Evolutionary conservation across 805 yeast species (phyloP), one percentile per base, ranked within the genome.

Genomic region (Lachancea sp.): DNA sequence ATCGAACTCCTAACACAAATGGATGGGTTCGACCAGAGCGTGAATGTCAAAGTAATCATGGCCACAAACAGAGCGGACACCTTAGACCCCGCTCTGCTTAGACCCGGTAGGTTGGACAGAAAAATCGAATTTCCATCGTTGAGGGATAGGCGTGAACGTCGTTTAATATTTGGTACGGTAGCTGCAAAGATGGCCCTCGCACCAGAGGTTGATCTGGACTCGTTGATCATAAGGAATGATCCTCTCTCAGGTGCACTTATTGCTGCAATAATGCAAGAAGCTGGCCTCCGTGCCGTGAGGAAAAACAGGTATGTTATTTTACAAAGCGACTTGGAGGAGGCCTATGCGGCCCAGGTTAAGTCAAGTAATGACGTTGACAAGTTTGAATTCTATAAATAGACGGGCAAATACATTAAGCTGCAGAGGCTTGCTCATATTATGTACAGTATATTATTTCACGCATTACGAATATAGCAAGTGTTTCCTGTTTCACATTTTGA

Each of bases 31-130:
- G 99, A 92, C 61, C 98, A 92, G 69, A 70, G 83, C 1, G 78
- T 96, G 5, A 89, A 88, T 48, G 98, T 92, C 39, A 92, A 92
- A 70, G 97, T 92, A 26, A 92, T 92, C 49, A 92, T 92, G 99
- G 98, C 99, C 30, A 92, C 99, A 9, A 92, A 92, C 68, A 83
- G 99, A 69, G 96, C 96, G n/a, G 99, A 92, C 61, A 92, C 98
- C 2, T 76, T 92, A 53, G 99, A 92, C 67, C 99, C 99, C 4
- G 99, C 99, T 9, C 72, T 92, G 52, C 77, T 92, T 64, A 84
- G 99, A 70, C 97, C 98, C 15, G 99, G 99, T 51, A 84, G 99
- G 70, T 75, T 92, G 63, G 99, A 92, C 66, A 78, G 99, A 65
- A 94, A 94, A 66, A 94, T 92, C 54, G 98, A 92, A 66, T 94